Percentiles rank a stretch among this genome's conserved stretches.
phyloP scores from a whole-genome alignment of 306 rosid species.

The Gastrolobium bilobum region DNA sequence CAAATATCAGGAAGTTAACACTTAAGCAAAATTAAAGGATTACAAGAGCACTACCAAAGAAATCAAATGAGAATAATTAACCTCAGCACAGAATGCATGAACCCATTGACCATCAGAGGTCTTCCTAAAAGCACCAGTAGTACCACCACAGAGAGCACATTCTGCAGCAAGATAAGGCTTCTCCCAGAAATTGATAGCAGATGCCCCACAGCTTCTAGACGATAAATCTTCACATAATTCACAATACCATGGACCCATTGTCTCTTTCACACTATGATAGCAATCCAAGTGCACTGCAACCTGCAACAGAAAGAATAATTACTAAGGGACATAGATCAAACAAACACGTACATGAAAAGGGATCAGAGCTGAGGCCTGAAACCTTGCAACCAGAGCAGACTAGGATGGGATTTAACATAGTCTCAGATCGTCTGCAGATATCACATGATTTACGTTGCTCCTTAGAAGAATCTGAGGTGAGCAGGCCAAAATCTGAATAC shows the following conservation, averaged over 20 bases:
- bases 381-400: conserved; percentile 98
- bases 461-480: conserved; percentile 70
- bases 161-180: conserved; percentile 77
- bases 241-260: conserved; percentile 96
- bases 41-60: conserved; percentile 7
- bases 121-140: conserved; percentile 94
- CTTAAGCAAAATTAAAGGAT: background rate
- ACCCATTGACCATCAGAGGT: conserved; percentile 94
- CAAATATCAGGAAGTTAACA: conserved; percentile 30
- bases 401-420: conserved; percentile 79
- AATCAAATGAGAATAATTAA: conserved; percentile 42
- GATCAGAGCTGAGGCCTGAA: conserved; percentile 29
- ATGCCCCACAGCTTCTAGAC: conserved; percentile 63
- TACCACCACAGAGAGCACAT: conserved; percentile 94
- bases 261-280: conserved; percentile 82
- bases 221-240: conserved; percentile 85
- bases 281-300: conserved; percentile 96
- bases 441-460: conserved; percentile 90
- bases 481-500: conserved; percentile 64
- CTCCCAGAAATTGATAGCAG: conserved; percentile 84
- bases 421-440: conserved; percentile 88
- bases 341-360: conserved; percentile 20
- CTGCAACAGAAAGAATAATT: conserved; percentile 54
- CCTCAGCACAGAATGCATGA: conserved; percentile 99
- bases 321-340: conserved; percentile 40